A percentile compares a stretch with the other conserved stretches of the same genome.
These are phyloP conservation scores for Tarenaya hassleriana DNA, from an alignment of 345 rosid species.

Conservation along the genomic window DNA sequence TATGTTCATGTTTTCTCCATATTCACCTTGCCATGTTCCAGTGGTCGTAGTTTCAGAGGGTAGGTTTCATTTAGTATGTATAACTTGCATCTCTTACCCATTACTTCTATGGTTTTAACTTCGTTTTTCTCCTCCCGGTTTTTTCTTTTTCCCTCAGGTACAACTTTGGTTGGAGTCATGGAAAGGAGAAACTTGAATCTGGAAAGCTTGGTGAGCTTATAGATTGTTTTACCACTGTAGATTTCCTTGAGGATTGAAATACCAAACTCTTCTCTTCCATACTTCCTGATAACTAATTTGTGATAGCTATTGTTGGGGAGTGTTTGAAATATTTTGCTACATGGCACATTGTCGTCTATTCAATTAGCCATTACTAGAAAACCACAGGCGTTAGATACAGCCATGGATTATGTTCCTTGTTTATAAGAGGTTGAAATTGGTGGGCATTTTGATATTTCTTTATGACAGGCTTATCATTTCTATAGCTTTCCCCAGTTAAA, in stretches of 20 bases:
- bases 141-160: slow-evolving; percentile 38
- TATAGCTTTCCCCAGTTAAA: slow-evolving; percentile 10
- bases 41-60: too few relatives aligned
- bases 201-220: slow-evolving; percentile 68
- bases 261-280: neutral
- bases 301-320: neutral
- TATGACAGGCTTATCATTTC: slow-evolving; percentile 1
- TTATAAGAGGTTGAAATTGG: neutral
- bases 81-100: too few relatives aligned
- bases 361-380: neutral
- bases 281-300: neutral
- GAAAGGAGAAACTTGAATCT: slow-evolving; percentile 89
- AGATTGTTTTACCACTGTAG: slow-evolving; percentile 8
- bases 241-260: neutral
- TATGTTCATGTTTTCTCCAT: neutral
- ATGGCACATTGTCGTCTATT: neutral
- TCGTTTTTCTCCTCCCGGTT: neutral
- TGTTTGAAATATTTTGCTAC: neutral
- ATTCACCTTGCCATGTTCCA: neutral
- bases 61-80: too few relatives aligned
- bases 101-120: neutral
- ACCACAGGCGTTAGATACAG: neutral
- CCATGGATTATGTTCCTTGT: neutral
- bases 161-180: slow-evolving; percentile 97
- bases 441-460: neutral